phyloP scores from a whole-genome alignment of 305 asterid genomes.

The Fraxinus floribunda region DNA sequence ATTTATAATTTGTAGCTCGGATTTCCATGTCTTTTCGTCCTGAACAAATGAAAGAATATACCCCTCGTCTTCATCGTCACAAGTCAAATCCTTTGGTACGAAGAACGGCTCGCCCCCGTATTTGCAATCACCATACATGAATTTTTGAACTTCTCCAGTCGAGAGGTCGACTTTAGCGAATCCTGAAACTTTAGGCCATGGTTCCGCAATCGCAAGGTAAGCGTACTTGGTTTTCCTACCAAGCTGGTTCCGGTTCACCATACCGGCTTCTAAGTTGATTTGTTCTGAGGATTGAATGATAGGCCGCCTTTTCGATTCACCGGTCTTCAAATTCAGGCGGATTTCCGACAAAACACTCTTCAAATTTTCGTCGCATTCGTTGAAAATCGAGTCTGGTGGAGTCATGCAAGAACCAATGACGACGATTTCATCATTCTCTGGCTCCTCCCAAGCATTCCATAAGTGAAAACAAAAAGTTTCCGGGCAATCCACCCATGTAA shows the following conservation, averaged over 20 bases:
- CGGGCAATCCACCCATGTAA: constrained; percentile 51
- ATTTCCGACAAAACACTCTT: constrained; percentile 54
- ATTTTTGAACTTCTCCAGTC: constrained; percentile 45
- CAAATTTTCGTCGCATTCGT: constrained; percentile 49
- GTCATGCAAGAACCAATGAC: constrained; percentile 84
- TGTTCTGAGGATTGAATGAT: constrained; percentile 36
- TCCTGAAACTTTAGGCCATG: constrained; percentile 81
- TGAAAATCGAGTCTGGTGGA: constrained; percentile 70
- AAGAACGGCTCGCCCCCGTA: constrained; percentile 77
- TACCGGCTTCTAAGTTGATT: constrained; percentile 72
- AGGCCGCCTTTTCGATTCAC: constrained; percentile 41
- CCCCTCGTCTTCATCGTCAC: constrained; percentile 60
- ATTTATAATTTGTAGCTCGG: constrained; percentile 57
- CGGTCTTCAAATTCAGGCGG: constrained; percentile 53
- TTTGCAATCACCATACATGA: constrained; percentile 48
- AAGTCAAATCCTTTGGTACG: constrained; percentile 35
- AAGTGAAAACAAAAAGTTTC: constrained; percentile 61
- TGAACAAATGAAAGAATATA: constrained; percentile 58
- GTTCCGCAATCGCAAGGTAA: constrained; percentile 68
- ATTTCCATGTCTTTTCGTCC: constrained; percentile 52
- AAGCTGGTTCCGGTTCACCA: constrained; percentile 60
- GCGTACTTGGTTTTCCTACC: constrained; percentile 60
- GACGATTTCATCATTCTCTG: constrained; percentile 54
- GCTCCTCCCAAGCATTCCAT: constrained; percentile 79
- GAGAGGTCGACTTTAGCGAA: constrained; percentile 63